Evolutionary conservation across 2,329 filamentous ascomycete species (phyloP), one percentile per base, ranked within the genome.

Genomic region (Fusarium ramigenum): DNA sequence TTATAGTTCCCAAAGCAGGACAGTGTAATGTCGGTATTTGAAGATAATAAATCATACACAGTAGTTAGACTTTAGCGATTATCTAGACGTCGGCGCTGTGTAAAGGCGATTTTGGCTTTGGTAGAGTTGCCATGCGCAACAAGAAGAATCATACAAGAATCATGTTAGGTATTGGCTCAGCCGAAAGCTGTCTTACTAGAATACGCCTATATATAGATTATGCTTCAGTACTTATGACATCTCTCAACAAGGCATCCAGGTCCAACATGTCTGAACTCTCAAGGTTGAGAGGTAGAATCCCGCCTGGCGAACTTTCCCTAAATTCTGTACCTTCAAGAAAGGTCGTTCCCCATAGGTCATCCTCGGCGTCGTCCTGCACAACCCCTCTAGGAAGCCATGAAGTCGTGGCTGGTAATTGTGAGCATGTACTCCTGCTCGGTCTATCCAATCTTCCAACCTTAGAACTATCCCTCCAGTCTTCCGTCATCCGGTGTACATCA

Each of bases 381-480:
- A 1, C n/a, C 2, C 9, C 14, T 12, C 19, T 19, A 9, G n/a
- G 16, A 19, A 25, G 9, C 30, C 30, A 34, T 15, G 30, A 7
- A 25, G n/a, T 9, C 2, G 6, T 8, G 11, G 8, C 19, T 50
- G 30, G 47, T 2, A 50, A 52, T 15, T 36, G 30, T 19, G n/a
- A 8, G 11, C 2, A 8, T 25, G n/a, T 8, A 11, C 30, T 15
- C 7, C n/a, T 25, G 4, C 6, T 36, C 4, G 30, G 9, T 8
- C 11, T 11, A 3, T 11, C 3, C 1, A 9, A 19, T 2, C 16
- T 14, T 19, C 5, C n/a, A 3, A 11, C 0, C 3, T 8, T 15
- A 4, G 8, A 6, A 11, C 2, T 7, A 19, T 4, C 6, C 5
- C 2, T 15, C 1, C 5, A 16, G 1, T 34, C 30, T 10, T 23